phyloP scores from a whole-genome alignment of 495 filamentous ascomycete species.

The Xylaria sp. region DNA sequence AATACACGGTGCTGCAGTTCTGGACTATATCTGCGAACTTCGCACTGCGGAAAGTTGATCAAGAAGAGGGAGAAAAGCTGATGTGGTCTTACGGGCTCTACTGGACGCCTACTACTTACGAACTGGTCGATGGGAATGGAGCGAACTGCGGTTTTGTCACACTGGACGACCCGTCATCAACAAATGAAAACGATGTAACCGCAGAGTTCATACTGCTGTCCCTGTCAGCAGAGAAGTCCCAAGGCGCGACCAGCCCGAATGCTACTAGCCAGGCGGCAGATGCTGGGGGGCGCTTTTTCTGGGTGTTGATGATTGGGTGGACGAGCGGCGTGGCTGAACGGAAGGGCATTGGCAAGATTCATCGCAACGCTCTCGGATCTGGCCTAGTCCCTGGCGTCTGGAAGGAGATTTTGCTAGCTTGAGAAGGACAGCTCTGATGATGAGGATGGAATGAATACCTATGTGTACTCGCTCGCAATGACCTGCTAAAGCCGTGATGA shows the following conservation, averaged over 20 bases:
- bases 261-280: not conserved
- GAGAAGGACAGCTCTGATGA: not conserved
- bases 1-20: slow-evolving; percentile 22
- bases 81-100: slow-evolving; percentile 25
- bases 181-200: not conserved
- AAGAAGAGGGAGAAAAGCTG: slow-evolving; percentile 19
- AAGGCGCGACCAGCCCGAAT: not conserved
- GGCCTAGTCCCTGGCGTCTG: not conserved
- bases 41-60: slow-evolving; percentile 12
- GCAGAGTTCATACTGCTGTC: slow-evolving; percentile 27
- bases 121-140: slow-evolving; percentile 6
- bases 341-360: slow-evolving; percentile 26
- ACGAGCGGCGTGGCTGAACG: slow-evolving; percentile 21
- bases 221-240: slow-evolving; percentile 22
- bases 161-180: slow-evolving; percentile 21
- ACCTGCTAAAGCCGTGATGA: not conserved
- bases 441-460: not conserved
- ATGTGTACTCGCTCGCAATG: slow-evolving; percentile 16
- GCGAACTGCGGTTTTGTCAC: slow-evolving; percentile 23
- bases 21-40: slow-evolving; percentile 25
- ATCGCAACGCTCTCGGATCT: slow-evolving; percentile 15
- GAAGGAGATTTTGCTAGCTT: slow-evolving; percentile 27
- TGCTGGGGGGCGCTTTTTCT: slow-evolving; percentile 19
- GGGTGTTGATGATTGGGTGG: slow-evolving; percentile 28
- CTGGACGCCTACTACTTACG: slow-evolving; percentile 24